Conservation (phyloP, 2,329 filamentous ascomycete species). For the Aspergillus brunneoviolaceus region DNA sequence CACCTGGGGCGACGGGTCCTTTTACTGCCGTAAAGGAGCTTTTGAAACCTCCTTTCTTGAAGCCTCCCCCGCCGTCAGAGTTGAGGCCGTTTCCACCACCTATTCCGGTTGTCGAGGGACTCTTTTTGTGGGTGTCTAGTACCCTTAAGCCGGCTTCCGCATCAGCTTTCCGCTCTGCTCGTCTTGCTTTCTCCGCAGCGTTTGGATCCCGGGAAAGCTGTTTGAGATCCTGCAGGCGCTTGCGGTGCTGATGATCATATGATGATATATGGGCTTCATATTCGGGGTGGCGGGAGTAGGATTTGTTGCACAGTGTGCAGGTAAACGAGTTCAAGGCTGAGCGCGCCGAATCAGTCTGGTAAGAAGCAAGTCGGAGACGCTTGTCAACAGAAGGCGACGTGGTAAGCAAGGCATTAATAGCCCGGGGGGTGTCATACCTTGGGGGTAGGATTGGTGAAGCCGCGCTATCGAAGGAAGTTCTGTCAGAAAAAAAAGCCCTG, state of each 20-base stretch:
- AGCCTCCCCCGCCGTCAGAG: conserved; percentile 42
- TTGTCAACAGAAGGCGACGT: neutral
- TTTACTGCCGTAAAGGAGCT: conserved; percentile 66
- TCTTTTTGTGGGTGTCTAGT: conserved; percentile 33
- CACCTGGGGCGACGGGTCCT: conserved; percentile 26
- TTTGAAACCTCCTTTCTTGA: conserved; percentile 83
- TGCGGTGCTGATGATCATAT: conserved; percentile 94
- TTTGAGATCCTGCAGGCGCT: conserved; percentile 54
- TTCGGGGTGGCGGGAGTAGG: conserved; percentile 92
- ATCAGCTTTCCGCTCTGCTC: conserved; percentile 45
- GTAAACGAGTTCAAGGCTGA: conserved; percentile 79
- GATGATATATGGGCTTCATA: conserved; percentile 92
- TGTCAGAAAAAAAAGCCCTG: neutral
- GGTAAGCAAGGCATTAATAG: neutral
- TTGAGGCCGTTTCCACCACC: conserved; percentile 21
- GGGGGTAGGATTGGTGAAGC: conserved; percentile 49
- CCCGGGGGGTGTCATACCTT: conserved; percentile 33
- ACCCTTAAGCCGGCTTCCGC: conserved; percentile 42
- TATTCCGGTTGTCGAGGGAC: conserved; percentile 13
- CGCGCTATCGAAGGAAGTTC: conserved; percentile 35
- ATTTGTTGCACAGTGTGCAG: conserved; percentile 86
- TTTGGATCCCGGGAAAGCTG: conserved; percentile 46
- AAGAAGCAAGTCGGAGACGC: neutral
- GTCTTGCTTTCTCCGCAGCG: conserved; percentile 43
- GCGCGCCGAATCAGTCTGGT: conserved; percentile 62